Evolutionary conservation across 2,329 filamentous ascomycete genomes (phyloP), one percentile per base, ranked within the genome.

Genomic region (Fusarium sarcochroum): DNA sequence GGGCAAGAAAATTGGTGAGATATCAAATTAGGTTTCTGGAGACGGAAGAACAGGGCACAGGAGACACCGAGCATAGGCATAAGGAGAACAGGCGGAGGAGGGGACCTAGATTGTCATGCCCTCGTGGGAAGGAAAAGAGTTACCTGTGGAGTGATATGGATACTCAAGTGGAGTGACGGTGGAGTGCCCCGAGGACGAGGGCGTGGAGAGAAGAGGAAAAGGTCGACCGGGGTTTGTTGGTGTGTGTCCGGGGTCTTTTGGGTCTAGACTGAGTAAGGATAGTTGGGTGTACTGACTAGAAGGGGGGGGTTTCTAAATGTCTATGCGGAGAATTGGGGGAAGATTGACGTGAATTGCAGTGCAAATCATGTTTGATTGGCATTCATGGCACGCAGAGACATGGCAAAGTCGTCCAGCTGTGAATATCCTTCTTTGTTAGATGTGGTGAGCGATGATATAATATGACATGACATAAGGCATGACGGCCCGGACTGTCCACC

Each of bases 141-240:
- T 17, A 21, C 40, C 50, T 55, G 52, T 64, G 61, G 61, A 64
- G 61, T 64, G 61, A 64, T 64, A 64, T 64, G 61, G 61, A 50
- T 57, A 64, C 59, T 34, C 20, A 35, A 53, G 65, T 73, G 70
- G 70, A 61, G 70, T 63, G 66, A 65, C 70, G 55, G 66, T 68
- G 68, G 68, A 71, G 70, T 66, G 56, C 53, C 59, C 58, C 59
- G 50, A 56, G 47, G 63, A 62, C 45, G 58, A 58, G 63, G 48
- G 67, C 46, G 67, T 70, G 67, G 63, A 45, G 67, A 68, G 46
- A 68, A 32, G 25, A 42, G 25, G 50, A 47, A 37, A 37, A 53
- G 45, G 25, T 53, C 45, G 59, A 52, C 69, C 52, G 46, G 60
- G 58, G 38, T 62, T 62, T 40, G 34, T 59, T 59, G 37, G 58